Evolutionary conservation across 768 basidiomycete genomes (phyloP).

Genomic region (Vishniacozyma victoriae): DNA sequence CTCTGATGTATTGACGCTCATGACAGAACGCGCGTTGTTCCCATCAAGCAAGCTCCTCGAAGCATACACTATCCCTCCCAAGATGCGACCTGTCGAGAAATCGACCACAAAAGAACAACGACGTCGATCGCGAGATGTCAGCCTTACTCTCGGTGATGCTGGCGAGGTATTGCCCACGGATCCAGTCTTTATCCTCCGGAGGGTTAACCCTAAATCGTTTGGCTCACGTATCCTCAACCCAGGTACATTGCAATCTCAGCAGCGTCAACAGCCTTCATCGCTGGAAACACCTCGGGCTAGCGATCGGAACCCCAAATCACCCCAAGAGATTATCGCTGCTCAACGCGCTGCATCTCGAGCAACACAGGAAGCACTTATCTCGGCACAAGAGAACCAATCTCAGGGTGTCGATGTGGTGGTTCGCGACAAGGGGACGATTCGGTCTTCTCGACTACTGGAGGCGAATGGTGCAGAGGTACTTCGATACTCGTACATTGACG

Average conservation of each 20-base stretch:
- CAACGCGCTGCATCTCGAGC: constrained; percentile 81
- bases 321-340: constrained; percentile 87
- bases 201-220: constrained; percentile 52
- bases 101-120: constrained; percentile 58
- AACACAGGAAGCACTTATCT: constrained; percentile 76
- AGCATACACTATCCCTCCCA: constrained; percentile 69
- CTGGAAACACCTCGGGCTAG: background rate
- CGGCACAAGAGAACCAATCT: constrained; percentile 73
- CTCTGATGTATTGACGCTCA: constrained; percentile 3
- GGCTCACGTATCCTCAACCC: constrained; percentile 1
- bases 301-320: constrained; percentile 50
- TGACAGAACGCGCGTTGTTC: constrained; percentile 66
- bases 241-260: background rate
- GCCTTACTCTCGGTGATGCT: constrained; percentile 60
- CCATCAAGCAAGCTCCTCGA: constrained; percentile 81
- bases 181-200: constrained; percentile 82
- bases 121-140: constrained; percentile 80
- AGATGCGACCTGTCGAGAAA: constrained; percentile 60
- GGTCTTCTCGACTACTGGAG: constrained; percentile 68
- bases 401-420: constrained; percentile 84
- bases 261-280: background rate
- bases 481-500: constrained; percentile 89
- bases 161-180: constrained; percentile 77
- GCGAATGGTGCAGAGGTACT: constrained; percentile 57
- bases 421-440: constrained; percentile 75